Percentiles rank a stretch among this genome's conserved stretches.
These are phyloP conservation scores for Anaeramoeba flamelloides DNA, from an alignment of 78 protist genomes.

Conservation along the genomic window DNA sequence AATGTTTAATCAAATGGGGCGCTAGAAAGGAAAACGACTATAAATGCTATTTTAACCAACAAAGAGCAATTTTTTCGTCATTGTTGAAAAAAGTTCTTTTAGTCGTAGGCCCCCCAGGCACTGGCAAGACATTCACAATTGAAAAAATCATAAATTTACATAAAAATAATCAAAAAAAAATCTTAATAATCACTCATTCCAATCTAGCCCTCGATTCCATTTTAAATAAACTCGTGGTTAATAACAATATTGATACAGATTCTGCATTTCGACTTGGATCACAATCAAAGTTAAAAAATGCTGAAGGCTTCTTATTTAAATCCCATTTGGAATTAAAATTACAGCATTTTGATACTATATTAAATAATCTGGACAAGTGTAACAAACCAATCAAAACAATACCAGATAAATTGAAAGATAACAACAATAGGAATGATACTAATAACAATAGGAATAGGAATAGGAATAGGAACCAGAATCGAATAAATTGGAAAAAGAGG, in stretches of 20 bases:
- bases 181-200: neutral
- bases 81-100: neutral
- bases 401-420: no score
- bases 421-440: no score
- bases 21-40: neutral
- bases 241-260: neutral
- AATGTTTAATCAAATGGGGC: neutral
- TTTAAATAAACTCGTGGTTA: neutral
- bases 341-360: neutral
- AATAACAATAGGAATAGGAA: no score
- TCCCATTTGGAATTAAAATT: neutral
- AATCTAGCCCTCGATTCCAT: neutral
- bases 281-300: neutral
- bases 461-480: no score
- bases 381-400: no score
- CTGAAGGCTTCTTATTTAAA: neutral
- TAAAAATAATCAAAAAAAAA: neutral
- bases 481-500: no score
- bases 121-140: neutral
- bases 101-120: neutral
- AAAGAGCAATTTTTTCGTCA: neutral
- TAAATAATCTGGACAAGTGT: no score
- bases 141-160: neutral
- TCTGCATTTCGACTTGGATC: neutral
- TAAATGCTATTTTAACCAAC: neutral